These are phyloP conservation scores for Strobilomyces confusus DNA, from an alignment of 768 basidiomycete species.

Conservation along the genomic window DNA sequence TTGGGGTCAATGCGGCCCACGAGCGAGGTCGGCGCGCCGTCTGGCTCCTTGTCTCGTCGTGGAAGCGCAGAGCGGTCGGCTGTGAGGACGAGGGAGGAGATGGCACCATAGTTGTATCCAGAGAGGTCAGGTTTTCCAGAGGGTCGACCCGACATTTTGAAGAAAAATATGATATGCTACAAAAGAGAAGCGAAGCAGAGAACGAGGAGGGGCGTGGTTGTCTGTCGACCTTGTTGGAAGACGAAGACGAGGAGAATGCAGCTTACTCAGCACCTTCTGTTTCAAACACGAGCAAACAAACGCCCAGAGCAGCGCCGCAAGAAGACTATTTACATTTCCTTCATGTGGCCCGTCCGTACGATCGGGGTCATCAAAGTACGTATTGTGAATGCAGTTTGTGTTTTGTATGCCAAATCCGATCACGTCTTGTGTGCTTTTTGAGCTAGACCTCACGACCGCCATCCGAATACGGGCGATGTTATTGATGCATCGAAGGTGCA, in stretches of 20 bases:
- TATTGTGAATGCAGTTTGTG: too few species aligned
- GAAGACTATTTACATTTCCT: too few species aligned
- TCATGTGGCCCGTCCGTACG: too few species aligned
- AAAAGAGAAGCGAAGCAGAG: neutral
- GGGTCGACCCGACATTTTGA: slow-evolving; percentile 37
- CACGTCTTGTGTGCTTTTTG: too few species aligned
- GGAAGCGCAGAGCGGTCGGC: slow-evolving; percentile 79
- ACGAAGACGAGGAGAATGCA: neutral
- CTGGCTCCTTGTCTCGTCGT: slow-evolving; percentile 91
- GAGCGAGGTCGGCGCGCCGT: slow-evolving; percentile 92
- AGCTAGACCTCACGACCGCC: too few species aligned
- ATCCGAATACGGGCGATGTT: too few species aligned
- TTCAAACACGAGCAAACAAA: slow-evolving; percentile 22
- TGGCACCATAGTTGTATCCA: slow-evolving; percentile 93
- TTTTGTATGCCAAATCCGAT: too few species aligned
- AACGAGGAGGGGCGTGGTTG: neutral
- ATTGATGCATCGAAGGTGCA: too few species aligned
- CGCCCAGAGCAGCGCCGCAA: neutral
- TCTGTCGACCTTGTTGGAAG: slow-evolving; percentile 10
- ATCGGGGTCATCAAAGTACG: too few species aligned
- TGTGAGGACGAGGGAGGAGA: slow-evolving; percentile 92
- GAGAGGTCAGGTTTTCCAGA: slow-evolving; percentile 73
- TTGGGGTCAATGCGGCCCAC: slow-evolving; percentile 84
- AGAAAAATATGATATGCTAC: slow-evolving; percentile 1
- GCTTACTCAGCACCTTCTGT: slow-evolving; percentile 17